Evolutionary conservation across 2,329 filamentous ascomycete species (phyloP).

Genomic region (Talaromyces sp.): DNA sequence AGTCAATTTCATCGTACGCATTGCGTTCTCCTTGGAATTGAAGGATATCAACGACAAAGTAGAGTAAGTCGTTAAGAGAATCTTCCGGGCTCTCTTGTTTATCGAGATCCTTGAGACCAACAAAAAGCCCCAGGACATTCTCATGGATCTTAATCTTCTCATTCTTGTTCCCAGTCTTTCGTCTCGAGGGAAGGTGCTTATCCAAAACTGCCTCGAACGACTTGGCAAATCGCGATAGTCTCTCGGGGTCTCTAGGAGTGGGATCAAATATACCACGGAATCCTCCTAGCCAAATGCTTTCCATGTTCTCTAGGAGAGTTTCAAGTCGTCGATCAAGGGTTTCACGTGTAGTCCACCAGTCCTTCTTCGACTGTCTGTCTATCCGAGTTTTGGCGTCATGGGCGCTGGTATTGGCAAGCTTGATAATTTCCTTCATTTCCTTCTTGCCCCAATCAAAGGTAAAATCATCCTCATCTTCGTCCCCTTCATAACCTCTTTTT

Average conservation of each 20-base stretch:
- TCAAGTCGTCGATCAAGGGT: slow-evolving; percentile 70
- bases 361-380: slow-evolving; percentile 66
- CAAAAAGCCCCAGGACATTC: slow-evolving; percentile 77
- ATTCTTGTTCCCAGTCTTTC: slow-evolving; percentile 48
- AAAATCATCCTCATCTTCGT: slow-evolving; percentile 78
- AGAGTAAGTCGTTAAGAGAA: slow-evolving; percentile 82
- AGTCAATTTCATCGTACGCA: slow-evolving; percentile 96
- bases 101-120: slow-evolving; percentile 71
- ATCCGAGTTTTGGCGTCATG: slow-evolving; percentile 67
- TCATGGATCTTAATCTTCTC: slow-evolving; percentile 52
- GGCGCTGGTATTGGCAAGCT: slow-evolving; percentile 74
- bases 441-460: slow-evolving; percentile 72
- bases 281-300: slow-evolving; percentile 89
- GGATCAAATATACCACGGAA: slow-evolving; percentile 93
- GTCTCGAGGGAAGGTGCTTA: slow-evolving; percentile 78
- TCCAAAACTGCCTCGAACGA: slow-evolving; percentile 74
- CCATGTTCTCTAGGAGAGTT: slow-evolving; percentile 75
- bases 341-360: slow-evolving; percentile 87
- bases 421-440: slow-evolving; percentile 78
- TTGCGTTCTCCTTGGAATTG: slow-evolving; percentile 96
- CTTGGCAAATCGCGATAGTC: slow-evolving; percentile 69
- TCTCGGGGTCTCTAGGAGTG: slow-evolving; percentile 54
- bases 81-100: slow-evolving; percentile 76
- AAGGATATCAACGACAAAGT: slow-evolving; percentile 92
- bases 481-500: slow-evolving; percentile 65